Base-by-base conservation (phyloP, 2,329 filamentous ascomycete species). In the Bipolaris bicolor region DNA sequence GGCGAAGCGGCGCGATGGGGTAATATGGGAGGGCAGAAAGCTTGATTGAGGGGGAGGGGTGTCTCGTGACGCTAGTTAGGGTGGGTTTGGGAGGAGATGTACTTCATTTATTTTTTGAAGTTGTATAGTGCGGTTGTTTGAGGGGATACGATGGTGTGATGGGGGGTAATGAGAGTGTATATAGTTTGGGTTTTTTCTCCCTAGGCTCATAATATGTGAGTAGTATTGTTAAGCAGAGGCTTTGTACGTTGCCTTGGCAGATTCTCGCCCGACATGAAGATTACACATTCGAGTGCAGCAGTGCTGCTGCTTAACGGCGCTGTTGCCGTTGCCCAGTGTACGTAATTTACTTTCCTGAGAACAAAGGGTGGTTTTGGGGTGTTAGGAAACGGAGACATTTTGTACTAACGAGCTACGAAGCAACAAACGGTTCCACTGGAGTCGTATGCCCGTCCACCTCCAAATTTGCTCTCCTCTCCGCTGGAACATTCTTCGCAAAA, bases 381-480 rank as follows among this genome's bases (percentile, higher is more conserved):
- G 24, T 3, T 7, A 15, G 7, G 20, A 41, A 10, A 24, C 3
- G 13, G 13, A 10, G 39, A 15, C 1, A 26, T 10, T 24, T 41
- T 3, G 13, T 10, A n/a, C n/a, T 48, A 13, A 37, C 44, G 29
- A 45, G 37, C 13, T 1, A 18, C 16, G 6, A 15, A 57, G 45
- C 49, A 39, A 61, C 60, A 5, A 69, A 66, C 34, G 52, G 60
- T 9, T 64, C 64, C 9, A 65, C 66, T 1, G 56, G 61, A 10
- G 62, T 69, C 22, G 66, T 64, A 49, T 83, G 81, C 58, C 65
- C 67, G 10, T 61, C 65, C 2, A 70, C 71, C 1, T 77, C 77
- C 1, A 76, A 73, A 5, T 84, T 84, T 66, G 70, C 69, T 2
- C 67, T 76, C 3, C 77, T 84, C 45, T 77, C 81, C 0, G 83